phyloP scores from a whole-genome alignment of 176 grass and related monocot genomes.

The Elaeis guineensis region DNA sequence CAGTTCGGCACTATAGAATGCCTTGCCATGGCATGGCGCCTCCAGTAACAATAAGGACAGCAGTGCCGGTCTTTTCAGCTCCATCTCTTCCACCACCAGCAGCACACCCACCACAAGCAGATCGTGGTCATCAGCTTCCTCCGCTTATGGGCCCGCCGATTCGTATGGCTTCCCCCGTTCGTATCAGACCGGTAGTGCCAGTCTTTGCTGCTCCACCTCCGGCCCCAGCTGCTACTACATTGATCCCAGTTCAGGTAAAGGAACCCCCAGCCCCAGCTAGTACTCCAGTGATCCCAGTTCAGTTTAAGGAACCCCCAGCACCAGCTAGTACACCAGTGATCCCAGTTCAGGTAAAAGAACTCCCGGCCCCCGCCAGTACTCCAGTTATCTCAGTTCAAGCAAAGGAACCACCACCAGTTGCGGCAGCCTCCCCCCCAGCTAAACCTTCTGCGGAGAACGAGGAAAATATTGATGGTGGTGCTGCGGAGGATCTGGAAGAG shows the following conservation, averaged over 20 bases:
- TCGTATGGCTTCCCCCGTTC: slow-evolving; percentile 76
- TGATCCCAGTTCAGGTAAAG: slow-evolving; percentile 25
- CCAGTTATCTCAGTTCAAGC: slow-evolving; percentile 3
- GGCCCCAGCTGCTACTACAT: background rate
- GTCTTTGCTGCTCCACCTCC: slow-evolving; percentile 47
- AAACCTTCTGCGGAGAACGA: background rate
- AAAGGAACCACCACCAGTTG: slow-evolving; percentile 26
- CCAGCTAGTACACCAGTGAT: background rate
- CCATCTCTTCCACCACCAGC: slow-evolving; percentile 67
- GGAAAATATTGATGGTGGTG: background rate
- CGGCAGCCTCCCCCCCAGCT: background rate
- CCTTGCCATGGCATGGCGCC: slow-evolving; percentile 84
- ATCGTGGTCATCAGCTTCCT: slow-evolving; percentile 45
- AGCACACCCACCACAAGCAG: slow-evolving; percentile 42
- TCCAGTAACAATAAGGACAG: slow-evolving; percentile 83
- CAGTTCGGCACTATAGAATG: slow-evolving; percentile 57
- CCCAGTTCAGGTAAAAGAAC: background rate
- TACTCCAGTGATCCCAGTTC: no score
- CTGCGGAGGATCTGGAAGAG: slow-evolving; percentile 4
- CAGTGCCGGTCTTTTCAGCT: slow-evolving; percentile 94
- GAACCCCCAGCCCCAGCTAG: slow-evolving; percentile 11
- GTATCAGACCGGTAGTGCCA: slow-evolving; percentile 62
- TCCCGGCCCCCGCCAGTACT: slow-evolving; percentile 1
- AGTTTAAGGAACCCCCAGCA: background rate
- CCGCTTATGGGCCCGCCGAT: slow-evolving; percentile 51